These are phyloP conservation scores for Agastache rugosa DNA, from an alignment of 257 asterid genomes.

Conservation along the genomic window DNA sequence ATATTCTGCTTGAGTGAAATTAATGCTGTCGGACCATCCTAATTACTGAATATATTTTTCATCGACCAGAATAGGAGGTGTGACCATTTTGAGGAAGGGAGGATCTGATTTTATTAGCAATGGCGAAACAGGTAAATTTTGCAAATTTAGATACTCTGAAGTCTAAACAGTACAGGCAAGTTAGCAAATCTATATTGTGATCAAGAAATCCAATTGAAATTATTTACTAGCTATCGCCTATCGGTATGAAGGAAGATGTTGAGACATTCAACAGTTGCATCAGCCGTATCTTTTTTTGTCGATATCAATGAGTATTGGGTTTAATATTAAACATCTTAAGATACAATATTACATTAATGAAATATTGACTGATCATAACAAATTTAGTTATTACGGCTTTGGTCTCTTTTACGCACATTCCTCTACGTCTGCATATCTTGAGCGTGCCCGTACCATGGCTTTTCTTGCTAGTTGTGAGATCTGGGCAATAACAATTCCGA, in stretches of 20 bases:
- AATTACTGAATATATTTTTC: constrained; percentile 18
- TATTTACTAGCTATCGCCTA: background rate
- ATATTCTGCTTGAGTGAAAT: background rate
- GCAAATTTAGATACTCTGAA: constrained; percentile 10
- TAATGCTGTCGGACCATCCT: background rate
- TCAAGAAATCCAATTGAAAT: background rate
- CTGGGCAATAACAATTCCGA: too few species aligned
- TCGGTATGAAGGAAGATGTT: background rate
- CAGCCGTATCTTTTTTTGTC: background rate
- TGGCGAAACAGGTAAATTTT: constrained; percentile 74
- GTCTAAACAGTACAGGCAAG: background rate
- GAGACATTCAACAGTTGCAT: background rate
- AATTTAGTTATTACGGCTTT: background rate
- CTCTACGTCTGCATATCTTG: too few species aligned
- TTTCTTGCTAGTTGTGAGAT: too few species aligned
- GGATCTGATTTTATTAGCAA: constrained; percentile 74
- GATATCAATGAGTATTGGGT: background rate
- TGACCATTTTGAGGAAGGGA: constrained; percentile 84
- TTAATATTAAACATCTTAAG: background rate
- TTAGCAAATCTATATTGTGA: background rate
- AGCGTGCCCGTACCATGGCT: too few species aligned
- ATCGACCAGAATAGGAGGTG: constrained; percentile 77
- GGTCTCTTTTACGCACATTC: background rate
- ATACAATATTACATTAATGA: background rate
- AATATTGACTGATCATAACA: background rate